Base-by-base conservation (phyloP, 768 basidiomycete species). In the Lentinula aciculospora region DNA sequence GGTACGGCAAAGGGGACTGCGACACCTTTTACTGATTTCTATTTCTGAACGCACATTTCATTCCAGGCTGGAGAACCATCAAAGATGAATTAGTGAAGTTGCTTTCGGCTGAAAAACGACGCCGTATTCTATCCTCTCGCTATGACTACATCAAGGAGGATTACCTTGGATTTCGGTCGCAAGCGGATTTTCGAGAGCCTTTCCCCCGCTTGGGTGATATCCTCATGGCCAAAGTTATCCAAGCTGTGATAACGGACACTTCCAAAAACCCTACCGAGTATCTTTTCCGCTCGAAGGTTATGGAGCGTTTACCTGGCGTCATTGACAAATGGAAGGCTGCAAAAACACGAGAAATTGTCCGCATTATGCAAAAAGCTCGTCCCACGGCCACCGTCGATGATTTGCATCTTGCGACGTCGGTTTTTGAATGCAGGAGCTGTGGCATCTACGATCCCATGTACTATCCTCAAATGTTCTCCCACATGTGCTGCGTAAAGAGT, bases 381-480 rank as follows among this genome's bases (percentile, higher is more conserved):
- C 56, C 56, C n/a, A 28, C 28, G 13, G 56, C 56, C 7, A 48
- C 56, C 25, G 32, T 25, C 13, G 8, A n/a, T 6, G 46, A 46
- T 17, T 32, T 57, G 2, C 19, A 32, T 29, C 56, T 57, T 13
- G 45, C 34, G 8, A 48, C 31, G 31, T 23, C 29, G 23, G 15
- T 48, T 3, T 57, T 57, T 19, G 19, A 12, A 12, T 57, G 56
- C 46, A 23, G 13, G 9, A 17, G 21, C 1, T 56, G 54, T 25
- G n/a, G n/a, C 21, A 19, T 40, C 12, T 2, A 8, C 25, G n/a
- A 34, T 48, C 19, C 32, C 51, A 15, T 53, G 17, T 37, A 36
- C 19, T 57, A 48, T 48, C 46, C 56, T 39, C 45, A 37, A 23
- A 37, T 57, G 34, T 57, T 57, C 13, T 39, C 48, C 4, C 56